Evolutionary conservation across 129 eudicot genomes (phyloP).

Genomic region (Heracleum sosnowskyi): DNA sequence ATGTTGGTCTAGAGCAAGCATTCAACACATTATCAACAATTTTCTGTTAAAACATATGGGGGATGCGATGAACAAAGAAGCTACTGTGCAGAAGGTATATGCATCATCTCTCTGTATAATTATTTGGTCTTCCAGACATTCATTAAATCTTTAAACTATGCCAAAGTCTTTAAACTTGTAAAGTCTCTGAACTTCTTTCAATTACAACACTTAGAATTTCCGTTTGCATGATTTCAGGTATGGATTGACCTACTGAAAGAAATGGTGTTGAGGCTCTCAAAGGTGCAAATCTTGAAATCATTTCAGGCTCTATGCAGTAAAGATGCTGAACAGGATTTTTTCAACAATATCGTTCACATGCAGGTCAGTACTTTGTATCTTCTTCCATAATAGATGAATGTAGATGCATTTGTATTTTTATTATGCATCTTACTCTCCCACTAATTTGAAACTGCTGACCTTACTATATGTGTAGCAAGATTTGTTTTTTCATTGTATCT

Average conservation of each 20-base stretch:
- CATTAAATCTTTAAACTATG: too few relatives aligned
- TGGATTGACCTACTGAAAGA: slow-evolving; percentile 80
- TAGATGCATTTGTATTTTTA: neutral
- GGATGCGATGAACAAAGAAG: slow-evolving; percentile 60
- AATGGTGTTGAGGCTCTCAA: slow-evolving; percentile 68
- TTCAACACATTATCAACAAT: slow-evolving; percentile 39
- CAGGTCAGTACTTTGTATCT: slow-evolving; percentile 39
- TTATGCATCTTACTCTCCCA: neutral
- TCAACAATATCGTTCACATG: slow-evolving; percentile 60
- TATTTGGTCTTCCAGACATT: neutral
- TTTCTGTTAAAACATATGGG: slow-evolving; percentile 84
- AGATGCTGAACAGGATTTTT: slow-evolving; percentile 80
- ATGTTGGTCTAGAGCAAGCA: slow-evolving; percentile 39
- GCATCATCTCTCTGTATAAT: neutral
- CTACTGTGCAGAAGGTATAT: slow-evolving; percentile 33
- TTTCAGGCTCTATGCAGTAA: slow-evolving; percentile 41
- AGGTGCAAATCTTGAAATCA: slow-evolving; percentile 41
- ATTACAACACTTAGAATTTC: neutral
- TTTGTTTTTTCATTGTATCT: neutral
- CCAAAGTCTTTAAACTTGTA: too few relatives aligned
- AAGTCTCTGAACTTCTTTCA: neutral
- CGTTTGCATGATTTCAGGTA: slow-evolving; percentile 32
- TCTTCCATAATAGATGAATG: neutral
- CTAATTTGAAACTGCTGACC: neutral
- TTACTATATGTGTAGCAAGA: neutral